Percentiles rank a stretch among this genome's conserved stretches.
Evolutionary conservation across 192 early-diverging fungal species (phyloP).

Genomic region (Coemansia sp.): DNA sequence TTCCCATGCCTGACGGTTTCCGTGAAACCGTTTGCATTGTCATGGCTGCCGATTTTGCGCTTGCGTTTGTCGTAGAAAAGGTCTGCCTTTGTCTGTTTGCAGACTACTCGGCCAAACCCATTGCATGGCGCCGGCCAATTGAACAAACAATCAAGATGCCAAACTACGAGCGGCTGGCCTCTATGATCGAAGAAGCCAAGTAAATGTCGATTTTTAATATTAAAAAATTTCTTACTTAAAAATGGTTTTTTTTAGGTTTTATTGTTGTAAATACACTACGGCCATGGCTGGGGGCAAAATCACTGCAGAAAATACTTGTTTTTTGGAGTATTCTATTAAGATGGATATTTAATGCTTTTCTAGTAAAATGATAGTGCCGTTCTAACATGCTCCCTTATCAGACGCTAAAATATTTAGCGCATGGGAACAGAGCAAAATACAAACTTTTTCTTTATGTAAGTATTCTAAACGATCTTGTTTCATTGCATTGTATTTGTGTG

Average conservation of each 20-base stretch:
- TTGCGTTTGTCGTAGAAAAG: conserved; percentile 79
- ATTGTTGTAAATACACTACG: too few relatives aligned
- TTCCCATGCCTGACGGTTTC: conserved; percentile 86
- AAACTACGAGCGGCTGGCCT: conserved; percentile 20
- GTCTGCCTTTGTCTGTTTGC: conserved; percentile 77
- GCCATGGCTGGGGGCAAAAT: too few relatives aligned
- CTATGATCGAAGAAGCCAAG: not conserved
- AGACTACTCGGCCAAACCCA: conserved; percentile 86
- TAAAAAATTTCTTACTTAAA: not conserved
- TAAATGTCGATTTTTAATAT: not conserved
- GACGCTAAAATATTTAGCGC: too few relatives aligned
- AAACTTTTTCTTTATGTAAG: too few relatives aligned
- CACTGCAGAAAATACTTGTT: too few relatives aligned
- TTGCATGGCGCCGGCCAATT: conserved; percentile 39
- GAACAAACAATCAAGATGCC: conserved; percentile 40
- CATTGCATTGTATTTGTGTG: too few relatives aligned
- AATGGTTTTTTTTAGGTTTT: not conserved
- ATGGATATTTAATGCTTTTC: too few relatives aligned
- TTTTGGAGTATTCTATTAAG: too few relatives aligned
- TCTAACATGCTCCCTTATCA: not conserved
- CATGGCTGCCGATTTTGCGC: conserved; percentile 89
- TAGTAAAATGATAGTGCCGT: not conserved
- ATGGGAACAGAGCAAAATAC: too few relatives aligned
- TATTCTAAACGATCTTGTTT: too few relatives aligned
- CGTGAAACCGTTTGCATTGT: conserved; percentile 73